These are phyloP conservation scores for Psilocybe subaeruginosa DNA, from an alignment of 768 basidiomycete genomes.

Conservation along the genomic window DNA sequence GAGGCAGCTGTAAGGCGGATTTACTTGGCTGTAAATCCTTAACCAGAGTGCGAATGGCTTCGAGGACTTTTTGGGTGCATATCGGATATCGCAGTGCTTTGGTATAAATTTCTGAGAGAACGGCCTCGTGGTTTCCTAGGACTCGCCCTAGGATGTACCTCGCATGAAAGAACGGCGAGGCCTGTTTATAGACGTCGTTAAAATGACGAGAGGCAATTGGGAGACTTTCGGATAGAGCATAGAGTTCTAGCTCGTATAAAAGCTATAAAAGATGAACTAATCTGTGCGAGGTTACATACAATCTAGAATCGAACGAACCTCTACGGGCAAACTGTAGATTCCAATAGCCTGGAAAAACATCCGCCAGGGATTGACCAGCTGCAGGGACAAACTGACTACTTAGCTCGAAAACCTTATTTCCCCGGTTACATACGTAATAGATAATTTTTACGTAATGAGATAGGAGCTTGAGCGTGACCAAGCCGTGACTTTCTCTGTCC, in stretches of 20 bases:
- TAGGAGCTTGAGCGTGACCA: too few relatives aligned
- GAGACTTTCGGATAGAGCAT: conserved; percentile 64
- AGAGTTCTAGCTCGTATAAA: conserved; percentile 76
- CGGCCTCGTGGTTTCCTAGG: conserved; percentile 16
- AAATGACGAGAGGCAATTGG: conserved; percentile 62
- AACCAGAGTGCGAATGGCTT: conserved; percentile 38
- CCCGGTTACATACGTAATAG: too few relatives aligned
- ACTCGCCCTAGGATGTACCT: conserved; percentile 58
- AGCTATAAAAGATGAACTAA: conserved; percentile 48
- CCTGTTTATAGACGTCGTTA: conserved; percentile 51
- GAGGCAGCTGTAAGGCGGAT: conserved; percentile 51
- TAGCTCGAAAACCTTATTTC: too few relatives aligned
- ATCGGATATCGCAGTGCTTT: conserved; percentile 61
- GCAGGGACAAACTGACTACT: neutral
- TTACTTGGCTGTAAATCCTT: conserved; percentile 12
- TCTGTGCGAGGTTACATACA: neutral
- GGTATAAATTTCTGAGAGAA: conserved; percentile 39
- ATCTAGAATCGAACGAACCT: conserved; percentile 31
- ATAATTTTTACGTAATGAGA: too few relatives aligned
- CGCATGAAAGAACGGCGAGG: conserved; percentile 64
- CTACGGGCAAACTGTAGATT: conserved; percentile 41
- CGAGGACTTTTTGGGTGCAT: conserved; percentile 59
- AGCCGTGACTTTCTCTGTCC: too few relatives aligned
- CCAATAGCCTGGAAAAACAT: conserved; percentile 11
- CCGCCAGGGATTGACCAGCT: neutral